phyloP scores from a whole-genome alignment of 768 basidiomycete species.

The Boletus sp. region DNA sequence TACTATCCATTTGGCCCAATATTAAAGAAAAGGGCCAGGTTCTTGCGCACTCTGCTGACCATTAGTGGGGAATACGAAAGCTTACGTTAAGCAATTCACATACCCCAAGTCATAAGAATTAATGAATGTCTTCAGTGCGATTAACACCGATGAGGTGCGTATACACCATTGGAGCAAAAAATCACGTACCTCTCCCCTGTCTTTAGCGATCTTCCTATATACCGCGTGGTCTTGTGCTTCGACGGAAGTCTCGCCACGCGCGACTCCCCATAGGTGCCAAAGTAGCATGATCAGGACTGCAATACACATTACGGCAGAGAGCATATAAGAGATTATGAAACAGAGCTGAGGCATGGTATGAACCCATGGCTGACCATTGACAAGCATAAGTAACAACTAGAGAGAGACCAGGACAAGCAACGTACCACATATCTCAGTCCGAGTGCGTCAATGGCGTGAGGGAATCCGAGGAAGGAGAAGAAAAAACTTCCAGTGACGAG shows the following conservation, averaged over 20 bases:
- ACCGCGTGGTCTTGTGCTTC: constrained; percentile 86
- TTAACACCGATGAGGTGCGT: neutral
- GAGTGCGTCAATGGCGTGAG: constrained; percentile 54
- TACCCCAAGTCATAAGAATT: constrained; percentile 93
- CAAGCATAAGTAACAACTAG: neutral
- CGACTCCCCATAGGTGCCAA: constrained; percentile 73
- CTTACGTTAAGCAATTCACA: constrained; percentile 14
- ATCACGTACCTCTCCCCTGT: constrained; percentile 61
- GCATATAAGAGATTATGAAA: constrained; percentile 75
- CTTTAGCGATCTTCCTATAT: constrained; percentile 67
- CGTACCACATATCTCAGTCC: constrained; percentile 50
- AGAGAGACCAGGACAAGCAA: neutral
- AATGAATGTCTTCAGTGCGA: constrained; percentile 58
- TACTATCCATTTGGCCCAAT: constrained; percentile 79
- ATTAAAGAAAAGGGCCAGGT: constrained; percentile 87
- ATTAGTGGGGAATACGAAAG: neutral
- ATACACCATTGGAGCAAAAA: neutral
- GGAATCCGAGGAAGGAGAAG: constrained; percentile 63
- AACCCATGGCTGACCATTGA: constrained; percentile 44
- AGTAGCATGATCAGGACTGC: constrained; percentile 69
- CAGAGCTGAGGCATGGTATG: constrained; percentile 63
- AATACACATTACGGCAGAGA: constrained; percentile 71
- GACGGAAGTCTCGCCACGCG: constrained; percentile 81
- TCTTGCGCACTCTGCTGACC: constrained; percentile 44
- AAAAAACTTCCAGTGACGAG: constrained; percentile 70